Conservation (phyloP, 1,284 basidiomycete genomes). For the Coniophora puteana region DNA sequence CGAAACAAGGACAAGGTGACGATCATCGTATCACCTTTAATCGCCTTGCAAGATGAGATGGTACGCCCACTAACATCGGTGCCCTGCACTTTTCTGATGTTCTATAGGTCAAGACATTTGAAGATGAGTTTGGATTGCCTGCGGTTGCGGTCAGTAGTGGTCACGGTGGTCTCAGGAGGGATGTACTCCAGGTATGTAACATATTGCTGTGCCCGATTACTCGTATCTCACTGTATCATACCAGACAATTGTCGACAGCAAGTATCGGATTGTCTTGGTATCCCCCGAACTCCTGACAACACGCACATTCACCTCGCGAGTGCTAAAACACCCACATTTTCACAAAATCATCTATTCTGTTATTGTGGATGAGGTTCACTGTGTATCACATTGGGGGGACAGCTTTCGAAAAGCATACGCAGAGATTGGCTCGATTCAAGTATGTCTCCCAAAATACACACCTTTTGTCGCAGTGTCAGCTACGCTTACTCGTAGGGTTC, state of each 20-base stretch:
- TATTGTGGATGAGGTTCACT: constrained; percentile 37
- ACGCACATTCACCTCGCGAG: constrained; percentile 25
- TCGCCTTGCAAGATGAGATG: constrained; percentile 36
- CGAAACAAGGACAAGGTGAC: constrained; percentile 24
- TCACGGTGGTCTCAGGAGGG: constrained; percentile 20
- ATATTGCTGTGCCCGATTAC: background rate
- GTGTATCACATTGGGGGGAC: constrained; percentile 37
- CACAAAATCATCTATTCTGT: constrained; percentile 23
- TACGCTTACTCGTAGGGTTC: constrained; percentile 30
- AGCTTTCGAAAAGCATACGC: constrained; percentile 38
- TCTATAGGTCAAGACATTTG: constrained; percentile 24
- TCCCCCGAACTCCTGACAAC: constrained; percentile 38
- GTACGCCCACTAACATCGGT: constrained; percentile 14
- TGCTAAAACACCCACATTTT: constrained; percentile 30
- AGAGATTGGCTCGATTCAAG: constrained; percentile 29
- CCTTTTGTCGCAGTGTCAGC: constrained; percentile 37
- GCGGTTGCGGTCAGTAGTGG: constrained; percentile 34
- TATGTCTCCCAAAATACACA: constrained; percentile 29
- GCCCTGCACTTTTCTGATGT: background rate
- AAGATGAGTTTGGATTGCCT: constrained; percentile 21
- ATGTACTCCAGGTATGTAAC: constrained; percentile 20
- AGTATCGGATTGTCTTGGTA: constrained; percentile 33
- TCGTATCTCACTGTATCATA: background rate
- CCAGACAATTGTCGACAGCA: constrained; percentile 19
- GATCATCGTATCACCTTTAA: constrained; percentile 32